Percentiles rank a stretch among this genome's conserved stretches.
Conservation (phyloP, 148 eudicot genomes). For the Vaccinium corymbosum region DNA sequence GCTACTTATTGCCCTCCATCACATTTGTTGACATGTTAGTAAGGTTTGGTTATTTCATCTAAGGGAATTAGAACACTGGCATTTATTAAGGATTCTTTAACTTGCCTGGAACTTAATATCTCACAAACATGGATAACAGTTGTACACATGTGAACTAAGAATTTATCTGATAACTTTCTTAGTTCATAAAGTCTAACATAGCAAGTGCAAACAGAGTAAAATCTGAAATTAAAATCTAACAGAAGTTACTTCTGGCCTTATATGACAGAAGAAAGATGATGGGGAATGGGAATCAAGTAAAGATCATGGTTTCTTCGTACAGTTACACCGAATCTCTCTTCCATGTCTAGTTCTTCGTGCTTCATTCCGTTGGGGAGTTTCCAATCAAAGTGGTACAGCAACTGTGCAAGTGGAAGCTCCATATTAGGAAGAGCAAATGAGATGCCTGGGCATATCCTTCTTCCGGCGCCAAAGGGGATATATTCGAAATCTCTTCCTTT, state of each 20-base stretch:
- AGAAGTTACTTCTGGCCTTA: not conserved
- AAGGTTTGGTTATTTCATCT: too few species aligned
- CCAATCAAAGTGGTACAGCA: conserved; percentile 32
- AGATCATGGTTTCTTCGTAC: not conserved
- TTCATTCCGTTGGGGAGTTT: conserved; percentile 14
- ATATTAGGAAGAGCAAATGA: conserved; percentile 25
- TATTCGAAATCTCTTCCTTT: conserved; percentile 22
- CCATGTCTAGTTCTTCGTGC: not conserved
- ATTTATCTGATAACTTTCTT: not conserved
- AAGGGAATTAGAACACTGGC: too few species aligned
- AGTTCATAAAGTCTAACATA: not conserved
- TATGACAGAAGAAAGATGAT: not conserved
- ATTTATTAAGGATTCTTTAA: too few species aligned
- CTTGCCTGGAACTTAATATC: too few species aligned
- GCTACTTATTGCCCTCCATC: not conserved
- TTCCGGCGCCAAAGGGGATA: conserved; percentile 36
- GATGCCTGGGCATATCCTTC: conserved; percentile 31
- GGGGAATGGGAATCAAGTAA: not conserved
- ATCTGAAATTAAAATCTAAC: not conserved
- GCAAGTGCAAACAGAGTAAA: not conserved
- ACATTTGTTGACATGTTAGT: too few species aligned
- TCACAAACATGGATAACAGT: not conserved
- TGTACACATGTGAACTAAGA: not conserved
- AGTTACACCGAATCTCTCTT: not conserved
- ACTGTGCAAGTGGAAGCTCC: conserved; percentile 31